These are phyloP conservation scores for Aspergillus sp. DNA, from an alignment of 2,329 filamentous ascomycete species.

Conservation along the genomic window DNA sequence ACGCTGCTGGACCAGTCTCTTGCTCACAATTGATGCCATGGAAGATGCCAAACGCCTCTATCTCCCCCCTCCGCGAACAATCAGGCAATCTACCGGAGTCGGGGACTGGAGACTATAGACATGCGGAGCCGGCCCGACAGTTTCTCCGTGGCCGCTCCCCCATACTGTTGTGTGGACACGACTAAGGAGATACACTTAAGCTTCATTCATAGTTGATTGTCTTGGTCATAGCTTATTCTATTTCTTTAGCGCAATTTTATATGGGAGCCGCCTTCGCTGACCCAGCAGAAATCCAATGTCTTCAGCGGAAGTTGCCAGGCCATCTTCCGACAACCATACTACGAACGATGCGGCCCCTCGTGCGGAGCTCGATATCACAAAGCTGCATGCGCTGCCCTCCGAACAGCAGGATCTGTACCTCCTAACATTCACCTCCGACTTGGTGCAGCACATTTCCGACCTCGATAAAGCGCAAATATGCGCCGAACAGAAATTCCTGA, in stretches of 20 bases:
- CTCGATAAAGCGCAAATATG: constrained; percentile 79
- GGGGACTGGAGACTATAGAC: neutral
- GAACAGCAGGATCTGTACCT: constrained; percentile 97
- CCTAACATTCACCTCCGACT: constrained; percentile 79
- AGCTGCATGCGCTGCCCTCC: constrained; percentile 82
- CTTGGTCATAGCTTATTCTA: constrained; percentile 3
- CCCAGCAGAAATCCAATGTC: constrained; percentile 35
- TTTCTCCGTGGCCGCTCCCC: constrained; percentile 28
- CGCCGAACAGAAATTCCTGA: constrained; percentile 85
- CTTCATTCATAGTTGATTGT: neutral
- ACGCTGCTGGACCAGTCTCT: constrained; percentile 18
- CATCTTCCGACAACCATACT: constrained; percentile 32
- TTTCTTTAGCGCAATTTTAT: constrained; percentile 1
- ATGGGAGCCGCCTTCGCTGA: constrained; percentile 16
- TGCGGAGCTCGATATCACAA: constrained; percentile 78
- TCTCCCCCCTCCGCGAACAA: too few species aligned
- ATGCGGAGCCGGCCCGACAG: constrained; percentile 26
- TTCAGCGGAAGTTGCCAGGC: constrained; percentile 33
- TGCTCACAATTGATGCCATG: constrained; percentile 29
- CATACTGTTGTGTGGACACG: constrained; percentile 18
- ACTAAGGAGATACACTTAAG: constrained; percentile 14
- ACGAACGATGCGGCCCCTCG: constrained; percentile 33
- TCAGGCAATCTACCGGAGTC: too few species aligned
- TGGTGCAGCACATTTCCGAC: constrained; percentile 72
- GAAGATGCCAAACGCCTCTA: too few species aligned